These are phyloP conservation scores for Artemisia annua DNA, from an alignment of 129 eudicot species.

Conservation along the genomic window DNA sequence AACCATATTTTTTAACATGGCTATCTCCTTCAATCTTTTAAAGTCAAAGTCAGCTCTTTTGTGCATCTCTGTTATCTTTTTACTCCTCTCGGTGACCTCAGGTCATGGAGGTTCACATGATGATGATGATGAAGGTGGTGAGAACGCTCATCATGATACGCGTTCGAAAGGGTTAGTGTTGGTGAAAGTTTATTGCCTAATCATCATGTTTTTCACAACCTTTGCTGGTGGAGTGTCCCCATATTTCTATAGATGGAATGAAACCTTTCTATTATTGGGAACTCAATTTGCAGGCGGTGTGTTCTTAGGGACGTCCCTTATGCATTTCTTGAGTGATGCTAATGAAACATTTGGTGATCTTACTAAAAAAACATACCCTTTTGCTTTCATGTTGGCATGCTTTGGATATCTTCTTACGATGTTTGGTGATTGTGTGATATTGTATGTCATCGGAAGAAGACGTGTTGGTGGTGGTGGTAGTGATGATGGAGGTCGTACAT, in stretches of 20 bases:
- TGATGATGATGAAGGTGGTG: slow-evolving; percentile 3
- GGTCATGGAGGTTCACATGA: slow-evolving; percentile 54
- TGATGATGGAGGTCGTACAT: neutral
- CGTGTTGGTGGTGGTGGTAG: neutral
- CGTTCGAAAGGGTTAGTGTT: slow-evolving; percentile 52
- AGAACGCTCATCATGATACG: slow-evolving; percentile 18
- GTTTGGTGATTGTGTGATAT: slow-evolving; percentile 66
- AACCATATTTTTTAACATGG: slow-evolving; percentile 29
- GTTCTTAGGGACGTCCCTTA: slow-evolving; percentile 75
- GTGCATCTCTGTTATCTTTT: slow-evolving; percentile 31
- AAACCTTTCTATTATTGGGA: slow-evolving; percentile 61
- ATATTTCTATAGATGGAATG: slow-evolving; percentile 69
- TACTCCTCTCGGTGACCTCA: slow-evolving; percentile 39
- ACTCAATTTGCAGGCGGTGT: slow-evolving; percentile 91
- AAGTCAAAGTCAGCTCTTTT: slow-evolving; percentile 52
- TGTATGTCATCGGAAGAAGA: slow-evolving; percentile 35
- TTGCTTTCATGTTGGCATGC: slow-evolving; percentile 77
- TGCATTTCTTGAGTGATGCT: slow-evolving; percentile 85
- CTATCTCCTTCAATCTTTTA: slow-evolving; percentile 41
- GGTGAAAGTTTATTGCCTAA: slow-evolving; percentile 75
- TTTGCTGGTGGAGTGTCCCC: slow-evolving; percentile 81
- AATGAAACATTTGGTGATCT: slow-evolving; percentile 44
- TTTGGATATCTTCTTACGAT: slow-evolving; percentile 70
- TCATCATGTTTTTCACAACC: slow-evolving; percentile 66
- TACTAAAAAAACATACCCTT: slow-evolving; percentile 59